Conservation (phyloP, 495 filamentous ascomycete species). For the Penicillium bovifimosum region DNA sequence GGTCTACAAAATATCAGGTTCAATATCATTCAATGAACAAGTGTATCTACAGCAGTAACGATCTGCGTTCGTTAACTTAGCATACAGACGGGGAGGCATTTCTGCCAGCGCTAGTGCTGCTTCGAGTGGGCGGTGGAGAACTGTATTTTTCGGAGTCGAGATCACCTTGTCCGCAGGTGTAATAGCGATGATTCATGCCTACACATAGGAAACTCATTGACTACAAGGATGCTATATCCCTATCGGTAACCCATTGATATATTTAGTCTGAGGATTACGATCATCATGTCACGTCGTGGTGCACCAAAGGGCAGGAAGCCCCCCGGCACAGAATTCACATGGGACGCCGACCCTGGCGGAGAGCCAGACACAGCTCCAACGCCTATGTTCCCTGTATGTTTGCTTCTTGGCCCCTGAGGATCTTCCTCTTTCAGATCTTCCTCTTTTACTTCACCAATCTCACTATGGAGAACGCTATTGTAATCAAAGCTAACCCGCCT, state of each 20-base stretch:
- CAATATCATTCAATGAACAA: not conserved
- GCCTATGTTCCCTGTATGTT: conserved; percentile 39
- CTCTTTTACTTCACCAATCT: not conserved
- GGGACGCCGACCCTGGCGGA: conserved; percentile 36
- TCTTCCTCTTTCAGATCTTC: not conserved
- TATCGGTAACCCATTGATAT: no score
- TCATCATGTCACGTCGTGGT: conserved; percentile 37
- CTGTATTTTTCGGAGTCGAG: conserved; percentile 5
- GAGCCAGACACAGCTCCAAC: conserved; percentile 40
- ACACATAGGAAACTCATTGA: not conserved
- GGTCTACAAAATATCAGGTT: not conserved
- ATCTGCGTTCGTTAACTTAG: conserved; percentile 10
- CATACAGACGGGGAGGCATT: not conserved
- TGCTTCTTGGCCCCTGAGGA: conserved; percentile 1
- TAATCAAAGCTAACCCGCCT: not conserved
- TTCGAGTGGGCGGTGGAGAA: conserved; percentile 7
- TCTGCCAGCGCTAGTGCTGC: conserved; percentile 3
- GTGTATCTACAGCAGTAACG: not conserved
- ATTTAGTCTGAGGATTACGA: not conserved
- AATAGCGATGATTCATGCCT: not conserved
- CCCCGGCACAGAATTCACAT: conserved; percentile 40
- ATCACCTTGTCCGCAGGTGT: not conserved
- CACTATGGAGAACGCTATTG: not conserved
- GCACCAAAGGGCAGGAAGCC: conserved; percentile 35
- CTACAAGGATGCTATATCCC: no score